Conservation (phyloP, 768 basidiomycete species). For the Mycena vulgaris region DNA sequence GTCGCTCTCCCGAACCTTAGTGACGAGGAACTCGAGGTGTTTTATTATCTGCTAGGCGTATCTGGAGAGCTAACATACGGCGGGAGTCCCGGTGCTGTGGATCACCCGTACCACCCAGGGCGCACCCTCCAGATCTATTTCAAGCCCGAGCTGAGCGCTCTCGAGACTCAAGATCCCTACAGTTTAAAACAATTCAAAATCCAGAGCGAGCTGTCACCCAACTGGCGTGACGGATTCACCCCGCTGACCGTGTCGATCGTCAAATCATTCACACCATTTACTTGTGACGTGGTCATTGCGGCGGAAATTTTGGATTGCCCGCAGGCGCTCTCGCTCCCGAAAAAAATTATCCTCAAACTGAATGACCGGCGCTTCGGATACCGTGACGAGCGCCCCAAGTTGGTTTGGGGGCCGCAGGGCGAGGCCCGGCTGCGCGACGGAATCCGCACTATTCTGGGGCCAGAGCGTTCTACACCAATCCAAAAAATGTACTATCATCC, state of each 20-base stretch:
- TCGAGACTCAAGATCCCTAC: not conserved
- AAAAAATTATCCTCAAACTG: not conserved
- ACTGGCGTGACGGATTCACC: not conserved
- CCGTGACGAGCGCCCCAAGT: not conserved
- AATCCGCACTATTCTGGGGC: not conserved
- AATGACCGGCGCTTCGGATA: not conserved
- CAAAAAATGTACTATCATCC: not conserved
- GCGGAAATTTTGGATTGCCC: not conserved
- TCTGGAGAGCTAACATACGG: too few species aligned
- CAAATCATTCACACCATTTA: not conserved
- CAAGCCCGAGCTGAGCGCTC: not conserved
- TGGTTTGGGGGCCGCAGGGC: not conserved
- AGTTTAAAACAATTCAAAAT: not conserved
- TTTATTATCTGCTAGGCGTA: too few species aligned
- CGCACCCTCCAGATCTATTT: not conserved
- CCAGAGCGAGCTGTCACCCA: not conserved
- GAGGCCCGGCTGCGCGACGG: not conserved
- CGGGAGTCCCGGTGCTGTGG: too few species aligned
- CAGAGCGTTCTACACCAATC: not conserved
- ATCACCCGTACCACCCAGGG: too few species aligned
- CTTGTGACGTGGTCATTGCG: not conserved
- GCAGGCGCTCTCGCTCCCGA: not conserved
- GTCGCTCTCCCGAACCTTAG: too few species aligned
- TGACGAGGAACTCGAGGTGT: too few species aligned
- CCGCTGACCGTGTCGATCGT: not conserved